Conservation (phyloP, 148 eudicot genomes). For the Camellia lanceoleosa region DNA sequence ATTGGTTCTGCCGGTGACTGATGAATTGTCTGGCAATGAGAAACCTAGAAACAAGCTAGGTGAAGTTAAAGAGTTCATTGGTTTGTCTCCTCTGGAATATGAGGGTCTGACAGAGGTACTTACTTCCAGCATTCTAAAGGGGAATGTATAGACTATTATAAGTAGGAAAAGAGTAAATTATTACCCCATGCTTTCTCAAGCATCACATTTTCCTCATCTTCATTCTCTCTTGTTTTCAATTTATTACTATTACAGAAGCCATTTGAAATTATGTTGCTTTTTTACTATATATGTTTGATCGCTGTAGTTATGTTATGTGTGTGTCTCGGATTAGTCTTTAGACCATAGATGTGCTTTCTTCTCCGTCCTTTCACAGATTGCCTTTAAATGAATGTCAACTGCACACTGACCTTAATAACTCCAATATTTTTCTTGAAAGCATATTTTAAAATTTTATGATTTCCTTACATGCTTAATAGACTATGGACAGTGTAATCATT, state of each 20-base stretch:
- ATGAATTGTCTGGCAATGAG: constrained; percentile 49
- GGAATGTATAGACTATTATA: background rate
- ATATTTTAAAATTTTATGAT: background rate
- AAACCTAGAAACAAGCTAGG: constrained; percentile 29
- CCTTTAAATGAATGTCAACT: background rate
- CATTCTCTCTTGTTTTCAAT: background rate
- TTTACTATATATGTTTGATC: background rate
- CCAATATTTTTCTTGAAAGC: background rate
- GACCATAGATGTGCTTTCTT: background rate
- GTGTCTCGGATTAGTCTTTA: background rate
- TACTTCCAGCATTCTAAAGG: constrained; percentile 4
- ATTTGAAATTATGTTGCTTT: background rate
- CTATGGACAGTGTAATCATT: background rate
- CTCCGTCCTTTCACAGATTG: background rate
- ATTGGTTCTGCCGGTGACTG: constrained; percentile 48
- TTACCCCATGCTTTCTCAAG: background rate
- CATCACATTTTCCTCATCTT: background rate
- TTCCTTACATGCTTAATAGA: background rate
- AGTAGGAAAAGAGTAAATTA: background rate
- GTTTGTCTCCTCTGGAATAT: constrained; percentile 29
- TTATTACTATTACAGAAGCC: background rate
- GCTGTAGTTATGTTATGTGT: background rate
- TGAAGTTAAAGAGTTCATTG: constrained; percentile 34
- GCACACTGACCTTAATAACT: background rate
- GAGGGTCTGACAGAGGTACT: constrained; percentile 64